Evolutionary conservation across 768 basidiomycete genomes (phyloP), one percentile per base, ranked within the genome.

Genomic region (Hirschioporus abietinus): DNA sequence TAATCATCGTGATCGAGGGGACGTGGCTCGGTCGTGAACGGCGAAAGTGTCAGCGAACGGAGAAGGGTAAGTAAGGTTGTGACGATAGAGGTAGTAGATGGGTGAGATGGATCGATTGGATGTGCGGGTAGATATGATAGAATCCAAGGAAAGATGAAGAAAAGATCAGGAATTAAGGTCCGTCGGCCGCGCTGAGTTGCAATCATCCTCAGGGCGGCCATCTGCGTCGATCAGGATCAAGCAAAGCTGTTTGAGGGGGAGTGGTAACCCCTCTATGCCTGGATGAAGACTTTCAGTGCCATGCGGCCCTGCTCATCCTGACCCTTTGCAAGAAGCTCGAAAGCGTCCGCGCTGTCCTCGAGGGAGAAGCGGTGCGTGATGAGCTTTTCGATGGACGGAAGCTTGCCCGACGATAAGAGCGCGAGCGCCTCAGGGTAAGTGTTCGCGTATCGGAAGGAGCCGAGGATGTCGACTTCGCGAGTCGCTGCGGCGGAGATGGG

Each of bases 391-490:
- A 91, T 79, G 69, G 87, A 84, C 58, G 80, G 77, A 35, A 94
- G 82, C 70, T 82, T 82, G 35, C 91, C 90, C 5, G 87, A 85
- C 18, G 83, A 83, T n/a, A 95, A 85, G 9, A 99, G 83, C 1
- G 82, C 78, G 60, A 98, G 80, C 24, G 96, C 96, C n/a, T 86
- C 86, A 23, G 91, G 87, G 75, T 96, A 99, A 10, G 93, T 95
- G 79, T 94, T 88, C 67, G 90, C 89, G 72, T 95, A 95, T 35
- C 93, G 86, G 84, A 97, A 97, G 42, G 91, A 92, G 70, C 95
- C 96, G 68, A 88, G 86, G 72, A 98, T 87, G 77, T 98, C 95
- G 67, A 98, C 93, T 78, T 97, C 96, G 64, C 96, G 88, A 66
- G 89, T 77, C 18, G 93, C 90, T 57, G 95, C 92, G 30, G 85